A percentile compares a stretch with the other conserved stretches of the same genome.
phyloP scores from a whole-genome alignment of 2,329 filamentous ascomycete species.

The Colletotrichum sublineola region DNA sequence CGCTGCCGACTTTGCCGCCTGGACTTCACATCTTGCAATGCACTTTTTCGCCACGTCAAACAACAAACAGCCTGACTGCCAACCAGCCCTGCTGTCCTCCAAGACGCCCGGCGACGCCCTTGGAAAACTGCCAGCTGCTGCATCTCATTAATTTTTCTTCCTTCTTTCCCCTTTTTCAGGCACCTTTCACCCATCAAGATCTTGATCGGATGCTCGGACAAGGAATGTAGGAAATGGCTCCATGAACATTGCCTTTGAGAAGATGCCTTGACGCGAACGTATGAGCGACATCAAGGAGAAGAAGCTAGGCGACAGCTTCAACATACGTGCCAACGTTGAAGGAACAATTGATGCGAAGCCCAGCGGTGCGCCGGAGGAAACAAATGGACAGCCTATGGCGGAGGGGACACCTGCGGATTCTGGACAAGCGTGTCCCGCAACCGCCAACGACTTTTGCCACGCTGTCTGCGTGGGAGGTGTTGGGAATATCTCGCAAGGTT shows the following conservation, averaged over 20 bases:
- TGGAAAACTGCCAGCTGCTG: no score
- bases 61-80: no score
- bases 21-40: no score
- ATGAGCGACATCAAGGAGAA: constrained; percentile 52
- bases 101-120: no score
- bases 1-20: no score
- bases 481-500: constrained; percentile 45
- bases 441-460: constrained; percentile 44
- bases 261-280: constrained; percentile 65
- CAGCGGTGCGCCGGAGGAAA: constrained; percentile 57
- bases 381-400: constrained; percentile 53
- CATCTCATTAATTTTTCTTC: no score
- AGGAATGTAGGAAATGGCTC: constrained; percentile 71
- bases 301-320: constrained; percentile 34
- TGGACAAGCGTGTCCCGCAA: constrained; percentile 43
- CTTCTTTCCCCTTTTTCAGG: no score
- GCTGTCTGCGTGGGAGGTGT: constrained; percentile 18
- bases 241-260: constrained; percentile 74
- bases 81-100: no score
- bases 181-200: no score
- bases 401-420: constrained; percentile 40
- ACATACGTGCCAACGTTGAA: constrained; percentile 60
- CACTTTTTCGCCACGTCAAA: no score
- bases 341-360: constrained; percentile 67
- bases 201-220: constrained; percentile 69